phyloP scores from a whole-genome alignment of 176 grass and related monocot genomes.

The Leersia perrieri region DNA sequence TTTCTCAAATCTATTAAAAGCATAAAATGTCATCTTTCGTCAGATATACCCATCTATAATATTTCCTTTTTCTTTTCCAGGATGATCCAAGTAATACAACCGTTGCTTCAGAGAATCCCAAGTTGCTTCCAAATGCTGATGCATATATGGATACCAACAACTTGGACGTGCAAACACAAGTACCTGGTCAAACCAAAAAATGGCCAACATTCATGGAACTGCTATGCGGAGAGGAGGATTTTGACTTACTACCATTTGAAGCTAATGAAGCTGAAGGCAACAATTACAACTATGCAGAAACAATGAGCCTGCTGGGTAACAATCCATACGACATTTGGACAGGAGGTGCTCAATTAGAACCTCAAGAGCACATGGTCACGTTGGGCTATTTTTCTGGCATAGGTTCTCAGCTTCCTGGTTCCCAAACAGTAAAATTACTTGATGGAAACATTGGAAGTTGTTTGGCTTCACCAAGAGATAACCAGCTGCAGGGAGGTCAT shows the following conservation, averaged over 20 bases:
- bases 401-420: neutral
- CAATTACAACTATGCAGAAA: neutral
- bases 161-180: neutral
- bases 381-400: too few species aligned
- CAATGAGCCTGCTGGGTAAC: neutral
- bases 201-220: neutral
- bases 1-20: too few species aligned
- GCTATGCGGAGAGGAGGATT: neutral
- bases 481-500: too few species aligned
- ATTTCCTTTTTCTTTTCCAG: too few species aligned
- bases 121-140: too few species aligned
- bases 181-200: neutral
- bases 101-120: too few species aligned
- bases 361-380: neutral
- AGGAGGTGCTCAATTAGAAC: neutral
- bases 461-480: too few species aligned
- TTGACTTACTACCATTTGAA: neutral
- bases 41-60: too few species aligned
- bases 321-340: too few species aligned
- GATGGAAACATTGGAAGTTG: neutral
- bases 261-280: neutral
- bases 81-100: too few species aligned
- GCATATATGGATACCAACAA: too few species aligned
- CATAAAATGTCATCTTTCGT: too few species aligned
- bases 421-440: neutral